phyloP scores from a whole-genome alignment of 768 basidiomycete species.

The Lentinula raphanica region DNA sequence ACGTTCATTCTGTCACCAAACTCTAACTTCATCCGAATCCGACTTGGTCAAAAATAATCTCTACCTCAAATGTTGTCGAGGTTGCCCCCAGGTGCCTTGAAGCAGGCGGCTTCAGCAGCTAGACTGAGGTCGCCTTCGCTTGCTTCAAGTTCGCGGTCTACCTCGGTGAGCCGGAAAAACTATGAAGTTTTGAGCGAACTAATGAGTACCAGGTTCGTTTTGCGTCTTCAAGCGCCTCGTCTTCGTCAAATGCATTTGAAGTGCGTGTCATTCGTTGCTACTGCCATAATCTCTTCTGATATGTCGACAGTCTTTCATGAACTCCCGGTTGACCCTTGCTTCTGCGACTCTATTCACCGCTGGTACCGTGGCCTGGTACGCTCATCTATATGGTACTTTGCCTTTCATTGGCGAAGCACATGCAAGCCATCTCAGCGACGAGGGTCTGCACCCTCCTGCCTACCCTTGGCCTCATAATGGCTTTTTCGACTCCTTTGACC shows the following conservation, averaged over 20 bases:
- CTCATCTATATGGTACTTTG: constrained; percentile 84
- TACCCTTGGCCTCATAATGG: constrained; percentile 95
- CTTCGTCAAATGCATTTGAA: constrained; percentile 54
- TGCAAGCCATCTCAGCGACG: constrained; percentile 88
- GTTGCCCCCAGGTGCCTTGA: constrained; percentile 71
- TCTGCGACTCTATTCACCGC: constrained; percentile 73
- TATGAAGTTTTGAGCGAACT: constrained; percentile 16
- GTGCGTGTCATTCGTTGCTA: constrained; percentile 33
- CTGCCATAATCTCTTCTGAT: constrained; percentile 3
- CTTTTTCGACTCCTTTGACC: constrained; percentile 87
- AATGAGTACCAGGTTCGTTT: constrained; percentile 53
- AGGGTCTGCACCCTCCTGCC: constrained; percentile 82
- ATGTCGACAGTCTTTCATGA: constrained; percentile 50
- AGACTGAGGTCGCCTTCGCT: constrained; percentile 38
- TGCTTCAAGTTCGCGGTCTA: constrained; percentile 38
- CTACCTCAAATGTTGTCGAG: constrained; percentile 71
- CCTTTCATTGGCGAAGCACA: constrained; percentile 90
- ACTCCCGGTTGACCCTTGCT: constrained; percentile 69
- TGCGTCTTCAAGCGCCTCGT: constrained; percentile 57
- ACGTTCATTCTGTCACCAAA: constrained; percentile 16
- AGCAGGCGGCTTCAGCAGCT: constrained; percentile 45
- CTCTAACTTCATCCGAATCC: constrained; percentile 28
- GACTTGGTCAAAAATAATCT: constrained; percentile 29
- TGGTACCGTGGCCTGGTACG: constrained; percentile 96
- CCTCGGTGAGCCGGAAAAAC: constrained; percentile 20